These are phyloP conservation scores for Vachellia collinsii DNA, from an alignment of 306 rosid species.

Conservation along the genomic window DNA sequence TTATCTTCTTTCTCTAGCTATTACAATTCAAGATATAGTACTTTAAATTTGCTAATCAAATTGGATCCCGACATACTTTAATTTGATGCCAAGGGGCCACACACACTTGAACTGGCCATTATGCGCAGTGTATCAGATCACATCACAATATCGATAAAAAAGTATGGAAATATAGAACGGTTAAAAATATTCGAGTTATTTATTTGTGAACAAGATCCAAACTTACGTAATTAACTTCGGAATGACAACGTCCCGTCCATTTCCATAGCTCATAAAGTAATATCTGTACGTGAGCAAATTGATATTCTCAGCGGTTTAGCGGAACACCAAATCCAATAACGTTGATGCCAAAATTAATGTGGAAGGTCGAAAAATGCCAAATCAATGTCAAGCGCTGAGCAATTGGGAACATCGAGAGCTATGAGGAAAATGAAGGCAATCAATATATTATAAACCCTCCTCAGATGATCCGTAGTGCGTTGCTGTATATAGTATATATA, in stretches of 20 bases:
- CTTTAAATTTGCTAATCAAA: not conserved
- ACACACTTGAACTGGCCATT: slow-evolving; percentile 23
- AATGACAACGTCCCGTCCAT: too few relatives aligned
- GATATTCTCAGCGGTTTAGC: slow-evolving; percentile 25
- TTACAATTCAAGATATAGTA: not conserved
- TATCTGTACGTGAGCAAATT: slow-evolving; percentile 11
- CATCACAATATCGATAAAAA: not conserved
- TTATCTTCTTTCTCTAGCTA: slow-evolving; percentile 30
- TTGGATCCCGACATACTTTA: not conserved
- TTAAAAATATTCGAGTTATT: not conserved
- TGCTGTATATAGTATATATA: not conserved
- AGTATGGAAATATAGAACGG: not conserved
- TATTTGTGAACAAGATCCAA: not conserved
- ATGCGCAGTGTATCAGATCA: slow-evolving; percentile 24
- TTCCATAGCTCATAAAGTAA: slow-evolving; percentile 2
- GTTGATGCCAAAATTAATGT: too few relatives aligned
- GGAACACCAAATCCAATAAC: slow-evolving; percentile 15
- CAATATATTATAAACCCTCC: not conserved
- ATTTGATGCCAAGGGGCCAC: slow-evolving; percentile 31
- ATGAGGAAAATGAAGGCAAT: not conserved
- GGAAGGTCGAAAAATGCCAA: not conserved
- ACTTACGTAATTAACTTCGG: too few relatives aligned
- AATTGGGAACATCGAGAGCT: slow-evolving; percentile 40
- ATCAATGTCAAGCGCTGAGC: slow-evolving; percentile 26
- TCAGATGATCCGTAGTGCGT: slow-evolving; percentile 33